Evolutionary conservation across 768 basidiomycete genomes (phyloP).

Genomic region (Pleurotus ostreatus): DNA sequence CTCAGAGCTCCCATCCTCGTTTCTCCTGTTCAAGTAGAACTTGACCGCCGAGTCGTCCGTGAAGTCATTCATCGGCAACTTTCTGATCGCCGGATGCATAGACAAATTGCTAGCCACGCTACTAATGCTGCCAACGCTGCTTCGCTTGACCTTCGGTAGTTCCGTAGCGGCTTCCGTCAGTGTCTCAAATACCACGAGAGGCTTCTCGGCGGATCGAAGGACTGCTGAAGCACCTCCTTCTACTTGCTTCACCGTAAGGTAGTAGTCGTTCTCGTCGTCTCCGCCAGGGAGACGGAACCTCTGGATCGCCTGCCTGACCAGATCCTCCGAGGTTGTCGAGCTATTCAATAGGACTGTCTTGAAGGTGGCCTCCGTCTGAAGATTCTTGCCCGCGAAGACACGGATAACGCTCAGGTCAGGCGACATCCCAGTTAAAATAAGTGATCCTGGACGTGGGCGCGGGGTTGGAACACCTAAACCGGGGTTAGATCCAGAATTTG

Average conservation of each 20-base stretch:
- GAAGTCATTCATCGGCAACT: constrained; percentile 95
- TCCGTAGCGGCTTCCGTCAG: constrained; percentile 79
- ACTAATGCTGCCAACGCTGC: constrained; percentile 90
- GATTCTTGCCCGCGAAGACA: constrained; percentile 87
- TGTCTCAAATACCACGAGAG: constrained; percentile 85
- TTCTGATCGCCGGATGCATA: constrained; percentile 93
- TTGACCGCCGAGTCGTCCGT: constrained; percentile 97
- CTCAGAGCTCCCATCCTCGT: constrained; percentile 15
- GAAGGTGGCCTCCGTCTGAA: constrained; percentile 95
- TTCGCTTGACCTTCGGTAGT: constrained; percentile 85
- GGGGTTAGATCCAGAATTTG: constrained; percentile 40
- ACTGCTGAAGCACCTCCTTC: constrained; percentile 83
- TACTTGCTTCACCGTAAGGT: constrained; percentile 89
- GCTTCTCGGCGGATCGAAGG: constrained; percentile 68
- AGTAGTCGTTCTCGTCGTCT: constrained; percentile 67
- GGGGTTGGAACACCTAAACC: constrained; percentile 48
- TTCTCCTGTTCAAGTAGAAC: constrained; percentile 82
- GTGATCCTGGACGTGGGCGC: constrained; percentile 72
- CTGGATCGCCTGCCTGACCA: constrained; percentile 90
- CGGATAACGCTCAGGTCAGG: constrained; percentile 93
- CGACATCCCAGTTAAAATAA: constrained; percentile 60
- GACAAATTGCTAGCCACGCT: constrained; percentile 90
- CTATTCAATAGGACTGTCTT: constrained; percentile 94
- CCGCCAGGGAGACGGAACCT: constrained; percentile 79
- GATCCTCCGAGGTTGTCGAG: constrained; percentile 77